A percentile compares a stretch with the other conserved stretches of the same genome.
Evolutionary conservation across 306 rosid species (phyloP).

Genomic region (Adenanthera pavonina): DNA sequence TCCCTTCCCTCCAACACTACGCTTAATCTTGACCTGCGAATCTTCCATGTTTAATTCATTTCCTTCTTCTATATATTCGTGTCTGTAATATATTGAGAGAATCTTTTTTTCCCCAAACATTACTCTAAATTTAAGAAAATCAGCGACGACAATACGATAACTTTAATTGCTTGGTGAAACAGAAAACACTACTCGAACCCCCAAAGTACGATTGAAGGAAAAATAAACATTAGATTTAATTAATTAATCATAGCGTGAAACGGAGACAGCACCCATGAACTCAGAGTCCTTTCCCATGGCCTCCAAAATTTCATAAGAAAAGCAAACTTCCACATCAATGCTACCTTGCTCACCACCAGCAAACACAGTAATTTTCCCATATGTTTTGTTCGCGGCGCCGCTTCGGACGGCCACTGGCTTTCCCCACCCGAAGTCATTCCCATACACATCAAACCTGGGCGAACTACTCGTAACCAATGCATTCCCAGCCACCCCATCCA

Average conservation of each 20-base stretch:
- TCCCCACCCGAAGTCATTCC: slow-evolving; percentile 49
- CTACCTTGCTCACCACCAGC: slow-evolving; percentile 37
- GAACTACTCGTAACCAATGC: slow-evolving; percentile 14
- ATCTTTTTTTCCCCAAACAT: too few relatives aligned
- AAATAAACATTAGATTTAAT: background rate
- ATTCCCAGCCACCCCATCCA: too few relatives aligned
- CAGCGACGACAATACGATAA: background rate
- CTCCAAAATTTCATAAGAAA: background rate
- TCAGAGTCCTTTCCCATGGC: slow-evolving; percentile 37
- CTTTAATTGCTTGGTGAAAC: background rate
- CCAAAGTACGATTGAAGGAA: background rate
- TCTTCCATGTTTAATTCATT: too few relatives aligned
- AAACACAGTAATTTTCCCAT: slow-evolving; percentile 32
- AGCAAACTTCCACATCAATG: slow-evolving; percentile 36
- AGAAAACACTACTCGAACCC: too few relatives aligned
- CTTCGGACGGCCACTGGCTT: slow-evolving; percentile 34
- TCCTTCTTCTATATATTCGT: too few relatives aligned
- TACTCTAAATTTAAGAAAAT: background rate
- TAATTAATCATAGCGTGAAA: background rate
- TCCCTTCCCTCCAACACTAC: too few relatives aligned
- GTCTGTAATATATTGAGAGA: too few relatives aligned
- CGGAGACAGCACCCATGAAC: slow-evolving; percentile 16
- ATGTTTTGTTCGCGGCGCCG: slow-evolving; percentile 28
- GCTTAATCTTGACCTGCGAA: too few relatives aligned
- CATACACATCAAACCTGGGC: slow-evolving; percentile 35